Evolutionary conservation across 2,329 filamentous ascomycete species (phyloP).

Genomic region (Blastomyces emzantsi): DNA sequence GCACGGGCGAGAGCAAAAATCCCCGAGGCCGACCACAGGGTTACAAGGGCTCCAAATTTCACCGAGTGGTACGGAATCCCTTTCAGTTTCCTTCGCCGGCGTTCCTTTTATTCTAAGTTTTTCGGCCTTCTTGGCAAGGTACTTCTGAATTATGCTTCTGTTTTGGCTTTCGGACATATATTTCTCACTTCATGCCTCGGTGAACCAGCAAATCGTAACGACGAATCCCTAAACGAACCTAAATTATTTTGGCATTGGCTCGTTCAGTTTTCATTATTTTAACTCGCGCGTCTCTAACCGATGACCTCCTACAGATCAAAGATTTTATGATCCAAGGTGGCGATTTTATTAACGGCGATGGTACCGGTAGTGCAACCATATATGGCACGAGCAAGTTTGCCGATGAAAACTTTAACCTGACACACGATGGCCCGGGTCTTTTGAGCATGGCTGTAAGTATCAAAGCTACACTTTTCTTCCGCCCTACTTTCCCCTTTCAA

Average conservation of each 20-base stretch:
- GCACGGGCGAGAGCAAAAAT: constrained; percentile 85
- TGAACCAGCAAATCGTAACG: too few species aligned
- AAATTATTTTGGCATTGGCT: too few species aligned
- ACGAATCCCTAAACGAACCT: too few species aligned
- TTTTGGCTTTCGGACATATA: too few species aligned
- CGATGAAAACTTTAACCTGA: constrained; percentile 80
- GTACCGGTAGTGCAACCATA: constrained; percentile 78
- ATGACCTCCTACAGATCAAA: constrained; percentile 55
- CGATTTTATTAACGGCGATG: constrained; percentile 89
- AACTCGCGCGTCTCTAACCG: neutral
- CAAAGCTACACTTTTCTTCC: neutral
- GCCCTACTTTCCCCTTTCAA: neutral
- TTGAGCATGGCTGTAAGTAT: constrained; percentile 81
- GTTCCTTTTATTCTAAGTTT: neutral
- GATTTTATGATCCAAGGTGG: constrained; percentile 98
- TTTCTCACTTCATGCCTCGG: too few species aligned
- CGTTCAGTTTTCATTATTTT: neutral
- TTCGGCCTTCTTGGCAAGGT: neutral
- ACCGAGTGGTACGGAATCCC: constrained; percentile 59
- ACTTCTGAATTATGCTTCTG: neutral
- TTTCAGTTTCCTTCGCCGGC: neutral
- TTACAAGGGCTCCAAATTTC: constrained; percentile 92
- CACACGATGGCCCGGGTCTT: constrained; percentile 70
- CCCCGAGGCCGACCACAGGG: constrained; percentile 69
- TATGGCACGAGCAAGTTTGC: constrained; percentile 77